Conservation (phyloP, 176 grass and related monocot species). For the Chrysopogon serrulatus region DNA sequence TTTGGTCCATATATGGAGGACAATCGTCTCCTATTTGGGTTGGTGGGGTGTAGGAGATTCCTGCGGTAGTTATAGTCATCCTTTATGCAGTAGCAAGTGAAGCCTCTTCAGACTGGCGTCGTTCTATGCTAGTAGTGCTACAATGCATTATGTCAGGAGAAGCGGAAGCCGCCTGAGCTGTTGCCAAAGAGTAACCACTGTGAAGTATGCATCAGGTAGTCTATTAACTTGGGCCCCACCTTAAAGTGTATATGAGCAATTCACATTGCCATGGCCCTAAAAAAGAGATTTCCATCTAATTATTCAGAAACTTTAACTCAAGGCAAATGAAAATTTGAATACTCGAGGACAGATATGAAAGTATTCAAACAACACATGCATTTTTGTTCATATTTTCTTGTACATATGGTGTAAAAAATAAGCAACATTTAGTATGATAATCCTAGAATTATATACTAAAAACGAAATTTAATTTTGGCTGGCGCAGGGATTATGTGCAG, state of each 20-base stretch:
- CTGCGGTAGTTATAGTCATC: too few species aligned
- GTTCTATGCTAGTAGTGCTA: too few species aligned
- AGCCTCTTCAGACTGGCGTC: too few species aligned
- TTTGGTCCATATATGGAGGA: too few species aligned
- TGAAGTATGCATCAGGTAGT: too few species aligned
- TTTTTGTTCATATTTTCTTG: neutral
- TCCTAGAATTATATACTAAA: neutral
- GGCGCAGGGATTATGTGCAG: neutral
- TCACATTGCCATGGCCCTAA: neutral
- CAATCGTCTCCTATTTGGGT: too few species aligned
- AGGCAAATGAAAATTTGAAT: neutral
- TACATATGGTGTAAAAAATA: neutral
- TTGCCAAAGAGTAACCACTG: too few species aligned
- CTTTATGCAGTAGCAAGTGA: too few species aligned
- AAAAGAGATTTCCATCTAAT: neutral
- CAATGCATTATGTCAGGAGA: too few species aligned
- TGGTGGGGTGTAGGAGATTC: too few species aligned
- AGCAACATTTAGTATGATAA: neutral
- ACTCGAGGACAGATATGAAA: neutral
- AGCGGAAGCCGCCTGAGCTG: too few species aligned
- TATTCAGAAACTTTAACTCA: neutral
- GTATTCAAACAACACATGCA: neutral
- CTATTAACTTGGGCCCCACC: too few species aligned
- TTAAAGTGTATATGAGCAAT: neutral
- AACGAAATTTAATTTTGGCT: neutral